Base-by-base conservation (phyloP, 495 filamentous ascomycete species). In the Penicillium cinerascens region DNA sequence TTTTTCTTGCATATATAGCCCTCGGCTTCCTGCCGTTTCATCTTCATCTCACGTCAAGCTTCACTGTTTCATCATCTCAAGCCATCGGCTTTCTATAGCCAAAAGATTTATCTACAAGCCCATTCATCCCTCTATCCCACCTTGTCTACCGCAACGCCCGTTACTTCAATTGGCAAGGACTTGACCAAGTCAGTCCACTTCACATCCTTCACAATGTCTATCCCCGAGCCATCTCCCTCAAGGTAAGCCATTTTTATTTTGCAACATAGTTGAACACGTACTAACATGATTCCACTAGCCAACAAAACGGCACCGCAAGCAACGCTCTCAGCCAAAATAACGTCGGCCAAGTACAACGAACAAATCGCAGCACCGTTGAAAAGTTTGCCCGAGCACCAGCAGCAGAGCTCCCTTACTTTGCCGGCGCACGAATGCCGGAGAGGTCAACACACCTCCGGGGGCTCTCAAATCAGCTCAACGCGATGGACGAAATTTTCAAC, bases 351-450 rank as follows among this genome's bases (percentile, higher is more conserved):
- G 37, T 73, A 1, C 68, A 67, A 16, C 55, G 51, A 23, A 60
- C 60, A 49, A 66, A 21, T 38, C 53, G 57, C 45, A 62, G 43
- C 47, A 58, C 48, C 7, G 63, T 70, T 3, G 66, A 71, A n/a
- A 64, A 68, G 26, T 72, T 67, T 44, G 57, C 61, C 20, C 63
- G 65, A 21, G 56, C 62, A 25, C 55, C 68, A 11, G 61, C 69
- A n/a, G 55, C 68, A 2, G 72, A 75, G 21, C 63, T 61, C 9
- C 70, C 72, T 16, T 75, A 75, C 59, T 75, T 67, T 56, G 67
- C 64, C 17, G 60, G 61, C 3, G 67, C 66, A 29, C 61, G 66
- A 20, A 68, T 71, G 51, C 52, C 41, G 36, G 69, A 71, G 10
- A 66, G 72, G 29, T 66, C 67, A 7, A 56, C 63, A 23, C 72